phyloP scores from a whole-genome alignment of 2,329 filamentous ascomycete species.

The Ophiostoma fasciatum region DNA sequence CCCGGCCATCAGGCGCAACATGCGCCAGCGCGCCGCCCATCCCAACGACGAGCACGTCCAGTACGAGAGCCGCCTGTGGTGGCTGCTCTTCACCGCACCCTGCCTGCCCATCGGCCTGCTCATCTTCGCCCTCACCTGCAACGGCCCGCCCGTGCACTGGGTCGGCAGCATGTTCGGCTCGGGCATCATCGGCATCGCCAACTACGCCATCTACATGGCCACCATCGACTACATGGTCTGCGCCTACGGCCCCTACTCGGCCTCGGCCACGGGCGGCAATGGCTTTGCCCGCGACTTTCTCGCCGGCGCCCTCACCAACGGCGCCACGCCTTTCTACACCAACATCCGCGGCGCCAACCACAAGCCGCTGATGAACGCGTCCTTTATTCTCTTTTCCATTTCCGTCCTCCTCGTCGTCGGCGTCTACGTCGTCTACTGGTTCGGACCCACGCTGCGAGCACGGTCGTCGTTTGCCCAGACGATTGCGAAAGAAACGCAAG shows the following conservation, averaged over 20 bases:
- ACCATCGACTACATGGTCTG: conserved; percentile 68
- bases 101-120: conserved; percentile 52
- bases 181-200: conserved; percentile 55
- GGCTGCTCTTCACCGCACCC: conserved; percentile 46
- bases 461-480: conserved; percentile 51
- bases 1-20: conserved; percentile 38
- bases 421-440: conserved; percentile 53
- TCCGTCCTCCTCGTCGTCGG: conserved; percentile 45
- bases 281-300: conserved; percentile 61
- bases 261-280: conserved; percentile 62
- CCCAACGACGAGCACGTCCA: conserved; percentile 44
- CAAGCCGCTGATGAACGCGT: conserved; percentile 40
- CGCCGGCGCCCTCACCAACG: conserved; percentile 55
- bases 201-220: conserved; percentile 61
- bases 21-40: conserved; percentile 32
- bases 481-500: conserved; percentile 28
- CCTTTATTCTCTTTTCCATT: conserved; percentile 48
- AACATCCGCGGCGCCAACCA: conserved; percentile 36
- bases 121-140: conserved; percentile 53
- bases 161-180: conserved; percentile 51
- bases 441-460: conserved; percentile 43
- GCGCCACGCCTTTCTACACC: conserved; percentile 47
- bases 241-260: conserved; percentile 54
- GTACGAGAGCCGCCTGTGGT: conserved; percentile 53
- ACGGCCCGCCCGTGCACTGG: conserved; percentile 51